These are phyloP conservation scores for Phylloporus sp. DNA, from an alignment of 1,284 basidiomycete species.

Conservation along the genomic window DNA sequence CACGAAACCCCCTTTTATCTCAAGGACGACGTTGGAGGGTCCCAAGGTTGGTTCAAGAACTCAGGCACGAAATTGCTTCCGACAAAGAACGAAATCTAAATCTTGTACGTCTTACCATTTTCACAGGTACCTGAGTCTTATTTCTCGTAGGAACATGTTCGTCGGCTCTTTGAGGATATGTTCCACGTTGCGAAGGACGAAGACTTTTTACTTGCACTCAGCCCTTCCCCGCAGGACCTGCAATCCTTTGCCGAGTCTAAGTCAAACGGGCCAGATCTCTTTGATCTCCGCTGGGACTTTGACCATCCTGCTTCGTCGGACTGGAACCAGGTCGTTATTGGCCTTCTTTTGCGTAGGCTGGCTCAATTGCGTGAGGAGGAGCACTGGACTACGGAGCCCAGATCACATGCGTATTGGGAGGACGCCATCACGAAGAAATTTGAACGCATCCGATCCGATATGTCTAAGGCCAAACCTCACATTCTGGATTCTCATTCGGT, in stretches of 20 bases:
- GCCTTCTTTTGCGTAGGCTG: neutral
- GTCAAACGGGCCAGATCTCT: neutral
- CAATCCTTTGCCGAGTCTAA: neutral
- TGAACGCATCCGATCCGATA: neutral
- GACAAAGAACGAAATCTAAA: too few relatives aligned
- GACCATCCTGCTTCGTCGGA: neutral
- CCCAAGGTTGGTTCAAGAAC: too few relatives aligned
- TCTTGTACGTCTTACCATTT: too few relatives aligned
- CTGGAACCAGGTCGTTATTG: constrained; percentile 5
- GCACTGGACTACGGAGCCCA: neutral
- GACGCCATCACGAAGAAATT: constrained; percentile 3
- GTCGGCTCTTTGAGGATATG: neutral
- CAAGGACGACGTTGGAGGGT: too few relatives aligned
- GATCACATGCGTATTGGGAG: neutral
- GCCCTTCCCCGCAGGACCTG: neutral
- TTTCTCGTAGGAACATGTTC: neutral
- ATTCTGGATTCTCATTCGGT: too few relatives aligned
- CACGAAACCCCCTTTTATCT: too few relatives aligned
- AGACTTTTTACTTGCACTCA: neutral
- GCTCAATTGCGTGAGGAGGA: neutral
- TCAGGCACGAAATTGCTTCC: too few relatives aligned
- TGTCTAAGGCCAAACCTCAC: too few relatives aligned
- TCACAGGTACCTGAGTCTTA: neutral
- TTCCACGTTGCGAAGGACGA: neutral
- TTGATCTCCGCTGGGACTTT: constrained; percentile 6